Evolutionary conservation across 2,329 filamentous ascomycete genomes (phyloP), one percentile per base, ranked within the genome.

Genomic region (Calonectria leucothoes): DNA sequence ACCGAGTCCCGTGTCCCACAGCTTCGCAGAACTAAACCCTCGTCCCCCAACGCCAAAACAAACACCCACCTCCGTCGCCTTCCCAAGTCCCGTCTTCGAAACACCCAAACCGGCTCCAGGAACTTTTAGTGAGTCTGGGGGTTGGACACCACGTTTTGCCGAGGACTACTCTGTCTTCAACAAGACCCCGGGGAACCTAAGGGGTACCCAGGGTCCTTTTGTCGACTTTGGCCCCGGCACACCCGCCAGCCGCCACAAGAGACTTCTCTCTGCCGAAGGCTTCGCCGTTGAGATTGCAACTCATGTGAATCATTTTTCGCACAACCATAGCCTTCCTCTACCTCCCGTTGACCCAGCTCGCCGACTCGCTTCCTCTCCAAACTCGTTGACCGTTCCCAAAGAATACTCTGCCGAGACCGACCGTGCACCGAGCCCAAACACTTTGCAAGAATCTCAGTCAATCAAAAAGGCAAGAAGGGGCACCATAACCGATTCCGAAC

Each of bases 111-210:
- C 84, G 70, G 86, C 83, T 77, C 86, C 86, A 75, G 84, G 84
- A 73, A 86, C 84, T 70, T 87, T 88, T 76, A 84, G 89, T 82
- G 87, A 89, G 74, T 82, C 87, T 66, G 85, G 86, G 76, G 87
- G 87, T 77, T 91, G 89, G 88, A 92, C 91, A 55, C 91, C 91
- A 81, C 88, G 87, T 71, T 93, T 92, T 84, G 90, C 91, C 76
- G 90, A 92, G 81, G 91, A 92, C 76, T 92, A 91, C 79, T 91
- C 91, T 75, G 90, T 92, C 79, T 92, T 93, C 85, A 91, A 91
- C 83, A 85, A 88, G n/a, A 92, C 91, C 11, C 91, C 91, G 20
- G 91, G 89, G 61, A 90, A 91, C 80, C 85, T 92, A 69, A 86
- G 85, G 78, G 88, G 85, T 67, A 82, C 84, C 52, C 84, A 86